Conservation (phyloP, 306 rosid species). For the Delonix regia region DNA sequence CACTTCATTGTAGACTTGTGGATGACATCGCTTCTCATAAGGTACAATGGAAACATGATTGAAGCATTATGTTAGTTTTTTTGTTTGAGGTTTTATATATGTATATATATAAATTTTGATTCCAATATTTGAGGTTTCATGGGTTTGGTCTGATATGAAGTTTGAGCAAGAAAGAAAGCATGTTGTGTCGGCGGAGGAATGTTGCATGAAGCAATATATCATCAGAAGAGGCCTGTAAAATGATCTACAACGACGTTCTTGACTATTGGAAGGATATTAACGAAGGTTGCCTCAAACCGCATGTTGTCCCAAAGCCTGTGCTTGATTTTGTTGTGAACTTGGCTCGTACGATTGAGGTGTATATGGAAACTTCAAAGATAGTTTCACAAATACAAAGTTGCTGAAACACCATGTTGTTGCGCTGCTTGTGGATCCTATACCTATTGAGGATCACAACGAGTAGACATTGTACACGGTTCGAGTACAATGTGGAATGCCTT, state of each 20-base stretch:
- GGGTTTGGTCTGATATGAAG: not conserved
- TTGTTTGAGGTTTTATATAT: too few species aligned
- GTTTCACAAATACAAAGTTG: too few species aligned
- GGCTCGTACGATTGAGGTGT: too few species aligned
- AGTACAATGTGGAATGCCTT: too few species aligned
- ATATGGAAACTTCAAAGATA: too few species aligned
- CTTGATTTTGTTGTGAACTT: too few species aligned
- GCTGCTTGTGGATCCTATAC: too few species aligned
- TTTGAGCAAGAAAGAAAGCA: not conserved
- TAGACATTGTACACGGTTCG: too few species aligned
- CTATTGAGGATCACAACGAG: too few species aligned
- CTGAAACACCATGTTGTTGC: too few species aligned
- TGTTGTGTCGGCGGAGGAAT: not conserved
- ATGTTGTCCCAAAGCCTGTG: not conserved
- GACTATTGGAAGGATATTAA: not conserved
- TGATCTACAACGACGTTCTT: not conserved
- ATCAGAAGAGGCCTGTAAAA: not conserved
- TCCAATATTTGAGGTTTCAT: not conserved
- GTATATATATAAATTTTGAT: too few species aligned
- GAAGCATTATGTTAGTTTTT: too few species aligned
- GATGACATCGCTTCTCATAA: not conserved
- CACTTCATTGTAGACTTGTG: not conserved
- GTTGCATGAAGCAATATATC: not conserved
- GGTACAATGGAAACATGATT: not conserved
- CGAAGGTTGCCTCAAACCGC: not conserved